Evolutionary conservation across 768 basidiomycete genomes (phyloP).

Genomic region (Boletus vinaceobasis): DNA sequence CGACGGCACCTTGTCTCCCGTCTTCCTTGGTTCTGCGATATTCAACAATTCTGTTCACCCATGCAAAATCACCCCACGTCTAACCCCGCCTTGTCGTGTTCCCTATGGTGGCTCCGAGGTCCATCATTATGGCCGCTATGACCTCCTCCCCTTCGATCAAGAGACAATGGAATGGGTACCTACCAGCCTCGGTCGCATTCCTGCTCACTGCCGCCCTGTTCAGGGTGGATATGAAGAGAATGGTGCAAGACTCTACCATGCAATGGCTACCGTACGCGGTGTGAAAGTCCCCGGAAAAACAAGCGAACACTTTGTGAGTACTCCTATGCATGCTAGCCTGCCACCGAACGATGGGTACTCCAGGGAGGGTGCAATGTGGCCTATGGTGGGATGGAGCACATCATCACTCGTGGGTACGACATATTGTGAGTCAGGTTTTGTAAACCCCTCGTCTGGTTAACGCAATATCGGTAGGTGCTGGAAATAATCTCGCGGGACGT

Average conservation of each 20-base stretch:
- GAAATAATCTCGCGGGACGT: slow-evolving; percentile 19
- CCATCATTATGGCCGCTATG: slow-evolving; percentile 63
- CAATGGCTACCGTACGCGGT: slow-evolving; percentile 47
- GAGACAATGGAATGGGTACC: slow-evolving; percentile 73
- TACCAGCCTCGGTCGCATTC: slow-evolving; percentile 58
- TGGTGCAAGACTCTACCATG: slow-evolving; percentile 68
- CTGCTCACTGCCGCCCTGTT: slow-evolving; percentile 54
- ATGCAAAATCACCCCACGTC: slow-evolving; percentile 71
- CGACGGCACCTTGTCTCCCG: slow-evolving; percentile 47
- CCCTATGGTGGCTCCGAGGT: slow-evolving; percentile 63
- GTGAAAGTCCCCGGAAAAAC: slow-evolving; percentile 71
- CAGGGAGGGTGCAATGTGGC: slow-evolving; percentile 44
- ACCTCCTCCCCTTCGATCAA: slow-evolving; percentile 67
- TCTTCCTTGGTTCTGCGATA: slow-evolving; percentile 75
- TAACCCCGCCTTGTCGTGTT: slow-evolving; percentile 51
- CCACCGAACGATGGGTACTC: background rate
- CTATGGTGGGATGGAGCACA: slow-evolving; percentile 37
- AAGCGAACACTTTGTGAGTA: slow-evolving; percentile 61
- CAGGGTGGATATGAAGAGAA: slow-evolving; percentile 75
- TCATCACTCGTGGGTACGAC: slow-evolving; percentile 38
- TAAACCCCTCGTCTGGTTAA: background rate
- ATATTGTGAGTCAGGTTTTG: slow-evolving; percentile 36
- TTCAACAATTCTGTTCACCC: slow-evolving; percentile 69
- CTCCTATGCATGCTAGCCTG: background rate
- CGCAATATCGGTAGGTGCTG: slow-evolving; percentile 33